These are phyloP conservation scores for Globisporangium takayamanum DNA, from an alignment of 352 stramenopile species.

Conservation along the genomic window DNA sequence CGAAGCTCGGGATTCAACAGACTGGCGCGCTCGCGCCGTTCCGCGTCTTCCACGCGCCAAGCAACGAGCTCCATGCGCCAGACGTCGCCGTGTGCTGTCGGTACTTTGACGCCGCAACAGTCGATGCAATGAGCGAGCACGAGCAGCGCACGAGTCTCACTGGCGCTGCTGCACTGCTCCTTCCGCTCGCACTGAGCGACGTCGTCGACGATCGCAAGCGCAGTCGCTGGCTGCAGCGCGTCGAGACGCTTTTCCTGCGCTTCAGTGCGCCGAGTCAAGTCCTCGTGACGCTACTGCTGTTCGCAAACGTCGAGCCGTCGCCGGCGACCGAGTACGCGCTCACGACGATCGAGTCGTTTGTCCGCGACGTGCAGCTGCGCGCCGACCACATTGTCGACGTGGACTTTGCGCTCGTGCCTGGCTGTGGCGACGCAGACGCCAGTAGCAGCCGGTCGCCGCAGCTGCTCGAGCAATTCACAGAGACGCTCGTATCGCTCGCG, in stretches of 20 bases:
- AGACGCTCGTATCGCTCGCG: conserved; percentile 18
- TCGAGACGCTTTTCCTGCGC: conserved; percentile 25
- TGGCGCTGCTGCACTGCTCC: conserved; percentile 42
- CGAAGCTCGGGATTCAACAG: conserved; percentile 29
- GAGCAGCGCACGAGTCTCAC: conserved; percentile 25
- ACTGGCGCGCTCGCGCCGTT: conserved; percentile 17
- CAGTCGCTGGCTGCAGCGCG: conserved; percentile 34
- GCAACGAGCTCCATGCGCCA: background rate
- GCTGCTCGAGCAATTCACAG: conserved; percentile 8
- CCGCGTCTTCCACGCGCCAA: conserved; percentile 13
- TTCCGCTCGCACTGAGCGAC: conserved; percentile 48
- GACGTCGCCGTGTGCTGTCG: conserved; percentile 45
- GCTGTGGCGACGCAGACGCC: background rate
- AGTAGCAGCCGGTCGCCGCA: background rate
- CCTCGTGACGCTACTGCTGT: conserved; percentile 35
- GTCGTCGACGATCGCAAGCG: conserved; percentile 25
- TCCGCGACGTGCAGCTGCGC: conserved; percentile 21
- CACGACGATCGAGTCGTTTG: conserved; percentile 20
- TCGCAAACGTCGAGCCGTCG: conserved; percentile 23
- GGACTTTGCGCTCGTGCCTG: conserved; percentile 9
- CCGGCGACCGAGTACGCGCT: conserved; percentile 11
- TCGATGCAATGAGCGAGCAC: conserved; percentile 4
- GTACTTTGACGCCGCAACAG: conserved; percentile 41
- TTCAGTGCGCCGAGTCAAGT: conserved; percentile 29
- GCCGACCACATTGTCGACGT: conserved; percentile 19